Percentiles rank a stretch among this genome's conserved stretches.
These are phyloP conservation scores for Ceriops zippeliana DNA, from an alignment of 345 rosid genomes.

Conservation along the genomic window DNA sequence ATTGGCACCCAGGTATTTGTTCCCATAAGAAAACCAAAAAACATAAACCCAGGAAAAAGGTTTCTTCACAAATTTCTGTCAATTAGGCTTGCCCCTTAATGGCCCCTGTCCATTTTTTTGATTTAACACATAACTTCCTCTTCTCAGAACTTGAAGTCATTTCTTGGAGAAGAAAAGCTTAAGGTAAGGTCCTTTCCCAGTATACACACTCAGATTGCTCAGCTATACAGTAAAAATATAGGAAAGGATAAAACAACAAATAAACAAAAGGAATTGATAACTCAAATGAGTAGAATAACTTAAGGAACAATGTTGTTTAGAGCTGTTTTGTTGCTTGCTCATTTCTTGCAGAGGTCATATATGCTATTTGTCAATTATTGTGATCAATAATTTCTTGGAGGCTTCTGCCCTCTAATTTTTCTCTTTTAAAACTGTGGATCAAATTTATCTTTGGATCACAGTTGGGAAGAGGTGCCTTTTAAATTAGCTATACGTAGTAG, in stretches of 20 bases:
- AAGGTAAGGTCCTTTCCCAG: conserved; percentile 43
- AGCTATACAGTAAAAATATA: neutral
- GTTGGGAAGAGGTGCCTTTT: neutral
- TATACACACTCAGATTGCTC: conserved; percentile 7
- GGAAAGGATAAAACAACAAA: no score
- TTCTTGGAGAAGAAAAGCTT: conserved; percentile 81
- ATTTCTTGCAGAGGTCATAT: neutral
- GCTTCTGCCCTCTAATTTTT: neutral
- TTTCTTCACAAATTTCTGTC: neutral
- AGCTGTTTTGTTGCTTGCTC: neutral
- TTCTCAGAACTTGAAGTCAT: conserved; percentile 78
- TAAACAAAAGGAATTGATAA: no score
- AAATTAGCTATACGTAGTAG: neutral
- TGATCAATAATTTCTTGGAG: neutral
- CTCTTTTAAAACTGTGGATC: neutral
- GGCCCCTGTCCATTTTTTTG: neutral
- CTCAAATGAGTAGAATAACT: neutral
- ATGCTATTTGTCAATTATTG: neutral
- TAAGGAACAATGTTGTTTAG: neutral
- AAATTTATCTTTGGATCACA: neutral
- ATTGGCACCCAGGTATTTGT: conserved; percentile 77
- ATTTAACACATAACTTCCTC: conserved; percentile 23
- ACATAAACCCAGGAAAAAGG: neutral
- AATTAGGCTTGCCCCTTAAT: neutral
- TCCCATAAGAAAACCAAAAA: neutral